Base-by-base conservation (phyloP, 2,329 filamentous ascomycete genomes). In the Verticillium albo-atrum region DNA sequence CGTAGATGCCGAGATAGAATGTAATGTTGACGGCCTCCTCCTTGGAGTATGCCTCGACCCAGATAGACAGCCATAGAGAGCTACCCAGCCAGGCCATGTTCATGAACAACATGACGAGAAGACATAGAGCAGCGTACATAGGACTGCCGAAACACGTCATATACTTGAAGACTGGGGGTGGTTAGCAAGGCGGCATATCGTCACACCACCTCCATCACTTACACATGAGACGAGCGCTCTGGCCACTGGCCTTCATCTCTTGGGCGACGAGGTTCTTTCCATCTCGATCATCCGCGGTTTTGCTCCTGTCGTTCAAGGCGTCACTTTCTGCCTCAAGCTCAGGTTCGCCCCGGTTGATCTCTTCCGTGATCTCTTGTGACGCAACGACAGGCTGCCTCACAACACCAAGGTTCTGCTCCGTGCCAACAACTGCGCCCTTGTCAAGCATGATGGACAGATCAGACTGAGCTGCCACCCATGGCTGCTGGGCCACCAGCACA, bases 401-500 rank as follows among this genome's bases (percentile, higher is more conserved):
- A 20, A 79, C 72, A 20, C 78, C 80, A 35, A 82, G 69, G 32
- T 82, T 79, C 50, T 74, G 70, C 58, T 82, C 77, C 2, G 72
- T 63, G 17, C 70, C 69, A 47, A 74, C 71, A 30, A 82, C 63
- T 9, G 64, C 68, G 5, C 81, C 81, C 56, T 76, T 78, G 20
- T 82, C 79, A n/a, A 84, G 68, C 1, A 66, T 63, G 32, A 83
- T 68, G 12, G 74, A 70, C 12, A 82, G 68, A 60, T 83, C 81
- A 9, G 80, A 79, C 65, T 83, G 81, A 3, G 77, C 73, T 0
- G 79, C 71, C 50, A 83, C 77, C 80, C 80, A 83, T 1, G 78
- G 80, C 42, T 82, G 68, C 63, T 86, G 84, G 3, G 82, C 85
- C 3, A 86, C 83, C 17, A 87, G 72, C 6, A 87, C 78, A 1